Evolutionary conservation across 2,329 filamentous ascomycete genomes (phyloP).

Genomic region (Xenosphaeropsis pyriputrescens): DNA sequence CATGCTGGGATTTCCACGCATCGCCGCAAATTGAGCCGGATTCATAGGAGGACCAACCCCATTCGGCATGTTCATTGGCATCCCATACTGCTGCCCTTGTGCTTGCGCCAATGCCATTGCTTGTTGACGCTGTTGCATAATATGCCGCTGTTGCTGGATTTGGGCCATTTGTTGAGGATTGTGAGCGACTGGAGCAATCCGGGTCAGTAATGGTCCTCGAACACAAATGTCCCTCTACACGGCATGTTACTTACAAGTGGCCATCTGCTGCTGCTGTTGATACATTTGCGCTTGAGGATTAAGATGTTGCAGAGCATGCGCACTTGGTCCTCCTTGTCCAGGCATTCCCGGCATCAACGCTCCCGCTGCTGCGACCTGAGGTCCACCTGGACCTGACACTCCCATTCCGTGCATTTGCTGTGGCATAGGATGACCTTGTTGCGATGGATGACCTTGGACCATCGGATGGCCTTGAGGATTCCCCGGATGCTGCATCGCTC

Average conservation of each 20-base stretch:
- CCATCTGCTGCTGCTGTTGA: constrained; percentile 22
- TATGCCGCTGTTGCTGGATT: constrained; percentile 35
- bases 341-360: constrained; percentile 68
- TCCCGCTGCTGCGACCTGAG: constrained; percentile 53
- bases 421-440: constrained; percentile 45
- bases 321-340: constrained; percentile 38
- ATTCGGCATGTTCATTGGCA: constrained; percentile 38
- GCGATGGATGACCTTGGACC: constrained; percentile 49
- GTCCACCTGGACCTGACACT: constrained; percentile 54
- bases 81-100: constrained; percentile 34
- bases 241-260: constrained; percentile 14
- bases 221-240: too few species aligned
- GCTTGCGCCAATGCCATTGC: constrained; percentile 18
- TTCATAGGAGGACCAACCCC: constrained; percentile 34
- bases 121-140: constrained; percentile 29
- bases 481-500: constrained; percentile 54
- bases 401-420: constrained; percentile 57
- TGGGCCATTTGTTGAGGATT: constrained; percentile 20
- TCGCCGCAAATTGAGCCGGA: constrained; percentile 33
- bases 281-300: constrained; percentile 35
- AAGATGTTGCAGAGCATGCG: constrained; percentile 59
- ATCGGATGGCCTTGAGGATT: constrained; percentile 43
- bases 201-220: constrained; percentile 5
- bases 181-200: background rate
- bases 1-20: constrained; percentile 26